Base-by-base conservation (phyloP, 2,329 filamentous ascomycete species). In the Paracamarosporium sp. region DNA sequence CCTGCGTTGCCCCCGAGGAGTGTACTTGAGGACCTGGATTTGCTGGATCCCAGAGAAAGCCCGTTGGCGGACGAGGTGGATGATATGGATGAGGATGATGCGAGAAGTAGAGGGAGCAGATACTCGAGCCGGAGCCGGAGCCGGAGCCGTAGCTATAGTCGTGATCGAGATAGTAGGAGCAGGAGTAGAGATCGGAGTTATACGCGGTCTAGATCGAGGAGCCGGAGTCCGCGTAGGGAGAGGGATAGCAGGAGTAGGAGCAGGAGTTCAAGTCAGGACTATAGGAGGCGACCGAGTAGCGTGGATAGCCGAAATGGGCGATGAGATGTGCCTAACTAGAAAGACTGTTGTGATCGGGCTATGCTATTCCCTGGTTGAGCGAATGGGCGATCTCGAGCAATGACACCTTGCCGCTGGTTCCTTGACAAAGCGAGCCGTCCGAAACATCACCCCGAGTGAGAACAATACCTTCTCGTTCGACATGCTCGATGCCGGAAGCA, bases 1-100 rank as follows among this genome's bases (percentile, higher is more conserved):
- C 96, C 92, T 88, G 96, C 97, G 80, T 85, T 99, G 83, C 91
- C 93, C 3, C 88, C 88, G 58, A 83, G 95, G 66, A 88, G 90
- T 63, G 85, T 91, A 50, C 75, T 99, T 63, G 95, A 99, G 79
- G 95, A 99, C 75, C 73, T 96, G 74, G 95, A 96, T 64, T 78
- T 93, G 69, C 72, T 99, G 70, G 94, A 97, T 72, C 90, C 93
- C 48, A 85, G 94, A 63, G 85, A 92, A 33, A 97, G 93, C 76
- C 88, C 92, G 27, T 77, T 97, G 58, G 92, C 90, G 1, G 91
- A 92, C 66, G 79, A 81, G 66, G 82, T 93, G 57, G 90, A 93
- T 64, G 89, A 88, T 61, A 72, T 92, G 64, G 77, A 92, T 46
- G 85, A 86, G 50, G 87, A 87, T 36, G 85, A 47, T 25, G 31